Percentiles rank a stretch among this genome's conserved stretches.
Conservation (phyloP, 331 rosid species). For the Prunus yedoensis region DNA sequence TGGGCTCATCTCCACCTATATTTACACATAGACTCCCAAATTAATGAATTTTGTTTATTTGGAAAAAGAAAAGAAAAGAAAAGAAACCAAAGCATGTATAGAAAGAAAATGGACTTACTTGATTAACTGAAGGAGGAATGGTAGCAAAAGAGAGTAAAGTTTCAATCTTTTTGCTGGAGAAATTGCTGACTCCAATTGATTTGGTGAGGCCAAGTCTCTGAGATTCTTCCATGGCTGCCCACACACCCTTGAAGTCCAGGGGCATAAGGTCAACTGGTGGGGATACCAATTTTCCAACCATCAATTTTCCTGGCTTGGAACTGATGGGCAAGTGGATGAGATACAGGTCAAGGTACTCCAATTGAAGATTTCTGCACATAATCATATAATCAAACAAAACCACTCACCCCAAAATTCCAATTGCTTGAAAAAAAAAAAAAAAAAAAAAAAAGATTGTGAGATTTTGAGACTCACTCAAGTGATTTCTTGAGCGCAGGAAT, state of each 20-base stretch:
- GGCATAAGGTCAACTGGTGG: slow-evolving; percentile 25
- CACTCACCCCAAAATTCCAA: not conserved
- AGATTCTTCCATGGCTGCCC: slow-evolving; percentile 52
- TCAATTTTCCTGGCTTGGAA: slow-evolving; percentile 27
- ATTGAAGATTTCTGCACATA: slow-evolving; percentile 32
- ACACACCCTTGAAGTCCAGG: slow-evolving; percentile 46
- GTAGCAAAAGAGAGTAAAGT: slow-evolving; percentile 40
- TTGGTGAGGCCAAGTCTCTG: slow-evolving; percentile 50
- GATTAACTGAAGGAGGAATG: slow-evolving; percentile 39
- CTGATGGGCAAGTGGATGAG: slow-evolving; percentile 56
- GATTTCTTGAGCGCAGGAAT: slow-evolving; percentile 48
- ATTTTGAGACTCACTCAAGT: slow-evolving; percentile 26
- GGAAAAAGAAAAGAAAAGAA: too few relatives aligned
- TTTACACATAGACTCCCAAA: not conserved
- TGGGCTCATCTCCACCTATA: slow-evolving; percentile 39
- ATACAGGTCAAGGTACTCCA: slow-evolving; percentile 47
- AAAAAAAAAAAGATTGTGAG: not conserved
- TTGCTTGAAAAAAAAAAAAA: too few relatives aligned
- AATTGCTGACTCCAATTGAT: slow-evolving; percentile 51
- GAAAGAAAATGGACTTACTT: slow-evolving; percentile 4
- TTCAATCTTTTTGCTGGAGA: slow-evolving; percentile 44
- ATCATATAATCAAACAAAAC: not conserved
- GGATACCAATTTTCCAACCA: slow-evolving; percentile 9
- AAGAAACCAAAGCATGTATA: not conserved
- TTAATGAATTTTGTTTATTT: not conserved